Conservation (phyloP, 176 grass and related monocot genomes). For the Carex kokanica region DNA sequence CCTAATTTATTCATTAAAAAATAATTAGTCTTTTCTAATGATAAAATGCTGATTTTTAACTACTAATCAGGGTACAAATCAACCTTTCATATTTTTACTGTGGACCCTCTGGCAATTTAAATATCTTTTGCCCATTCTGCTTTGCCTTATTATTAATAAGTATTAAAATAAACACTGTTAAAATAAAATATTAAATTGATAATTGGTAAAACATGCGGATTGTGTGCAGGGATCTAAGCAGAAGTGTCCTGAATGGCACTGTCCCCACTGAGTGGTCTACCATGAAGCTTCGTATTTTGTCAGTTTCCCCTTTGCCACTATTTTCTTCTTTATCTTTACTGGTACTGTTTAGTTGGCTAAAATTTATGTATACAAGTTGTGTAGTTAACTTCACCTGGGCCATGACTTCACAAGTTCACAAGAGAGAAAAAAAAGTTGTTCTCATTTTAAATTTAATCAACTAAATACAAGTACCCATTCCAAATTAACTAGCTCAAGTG, state of each 20-base stretch:
- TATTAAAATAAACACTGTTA: neutral
- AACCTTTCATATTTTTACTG: neutral
- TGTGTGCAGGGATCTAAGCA: constrained; percentile 60
- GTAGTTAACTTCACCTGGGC: neutral
- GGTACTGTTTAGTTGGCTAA: neutral
- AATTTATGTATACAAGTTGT: neutral
- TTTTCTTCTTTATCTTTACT: neutral
- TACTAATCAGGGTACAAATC: neutral
- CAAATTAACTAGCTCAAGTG: neutral
- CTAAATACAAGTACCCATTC: neutral
- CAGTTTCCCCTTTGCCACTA: constrained; percentile 37
- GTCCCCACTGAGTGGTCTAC: constrained; percentile 56
- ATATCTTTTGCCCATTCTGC: neutral
- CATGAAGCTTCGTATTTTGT: constrained; percentile 70
- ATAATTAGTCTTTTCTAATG: neutral
- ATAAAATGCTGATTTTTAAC: neutral
- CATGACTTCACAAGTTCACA: neutral
- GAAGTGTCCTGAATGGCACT: constrained; percentile 55
- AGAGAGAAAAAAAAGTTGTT: neutral
- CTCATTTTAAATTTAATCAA: neutral
- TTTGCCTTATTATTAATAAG: neutral
- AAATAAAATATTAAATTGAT: neutral
- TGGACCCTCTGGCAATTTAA: neutral
- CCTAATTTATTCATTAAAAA: neutral
- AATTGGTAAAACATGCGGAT: neutral